Conservation (phyloP, 2,329 filamentous ascomycete species). For the Passalora sequoiae region DNA sequence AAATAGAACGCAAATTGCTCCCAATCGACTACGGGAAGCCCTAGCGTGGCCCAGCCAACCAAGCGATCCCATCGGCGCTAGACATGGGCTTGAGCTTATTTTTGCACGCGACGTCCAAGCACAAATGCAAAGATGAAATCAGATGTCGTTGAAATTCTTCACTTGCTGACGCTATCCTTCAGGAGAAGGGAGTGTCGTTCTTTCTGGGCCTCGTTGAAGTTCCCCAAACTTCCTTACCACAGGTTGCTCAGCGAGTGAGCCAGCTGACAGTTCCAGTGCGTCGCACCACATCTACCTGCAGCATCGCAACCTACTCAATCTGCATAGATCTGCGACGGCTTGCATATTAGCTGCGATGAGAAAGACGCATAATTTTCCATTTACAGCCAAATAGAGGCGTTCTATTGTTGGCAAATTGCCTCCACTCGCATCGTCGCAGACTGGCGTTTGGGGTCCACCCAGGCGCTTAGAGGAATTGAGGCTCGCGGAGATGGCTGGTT, state of each 20-base stretch:
- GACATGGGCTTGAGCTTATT: not conserved
- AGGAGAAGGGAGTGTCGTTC: too few species aligned
- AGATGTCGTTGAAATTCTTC: not conserved
- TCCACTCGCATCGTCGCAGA: slow-evolving; percentile 5
- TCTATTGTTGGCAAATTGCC: slow-evolving; percentile 20
- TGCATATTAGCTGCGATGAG: slow-evolving; percentile 1
- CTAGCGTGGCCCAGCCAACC: not conserved
- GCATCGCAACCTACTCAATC: too few species aligned
- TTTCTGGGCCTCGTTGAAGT: too few species aligned
- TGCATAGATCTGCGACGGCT: slow-evolving; percentile 1
- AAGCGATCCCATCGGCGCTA: slow-evolving; percentile 2
- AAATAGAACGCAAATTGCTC: slow-evolving; percentile 20
- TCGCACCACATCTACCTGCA: too few species aligned
- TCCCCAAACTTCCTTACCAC: too few species aligned
- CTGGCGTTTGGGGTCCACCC: slow-evolving; percentile 14
- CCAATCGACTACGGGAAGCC: slow-evolving; percentile 4
- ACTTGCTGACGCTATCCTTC: too few species aligned
- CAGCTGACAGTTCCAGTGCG: too few species aligned
- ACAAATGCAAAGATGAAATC: not conserved
- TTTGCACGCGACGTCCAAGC: slow-evolving; percentile 5
- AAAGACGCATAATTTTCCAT: slow-evolving; percentile 10
- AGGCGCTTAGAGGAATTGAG: slow-evolving; percentile 15
- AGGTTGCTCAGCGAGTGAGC: too few species aligned
- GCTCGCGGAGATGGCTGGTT: slow-evolving; percentile 14
- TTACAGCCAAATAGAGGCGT: slow-evolving; percentile 4